Base-by-base conservation (phyloP, 495 filamentous ascomycete genomes). In the Podospora conica region DNA sequence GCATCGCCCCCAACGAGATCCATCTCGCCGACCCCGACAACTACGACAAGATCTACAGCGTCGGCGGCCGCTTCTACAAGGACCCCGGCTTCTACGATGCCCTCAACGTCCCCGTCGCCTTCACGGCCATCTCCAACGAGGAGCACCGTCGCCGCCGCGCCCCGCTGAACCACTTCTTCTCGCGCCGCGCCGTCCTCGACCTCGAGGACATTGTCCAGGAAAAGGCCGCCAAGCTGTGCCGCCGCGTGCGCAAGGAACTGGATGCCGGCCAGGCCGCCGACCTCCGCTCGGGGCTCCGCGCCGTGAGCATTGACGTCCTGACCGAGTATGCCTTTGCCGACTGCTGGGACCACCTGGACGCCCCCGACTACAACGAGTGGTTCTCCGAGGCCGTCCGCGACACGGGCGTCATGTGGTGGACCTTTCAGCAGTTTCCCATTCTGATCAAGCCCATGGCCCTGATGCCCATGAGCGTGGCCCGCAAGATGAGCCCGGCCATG, bases 241-340 rank as follows among this genome's bases (percentile, higher is more conserved):
- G 40, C 0, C 55, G 55, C 4, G 53, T 74, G 4, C 61, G 53
- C 29, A 10, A 55, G 11, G 57, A 23, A 20, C 15, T 61, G 27
- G 53, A 25, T 3, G 31, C 24, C 27, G 66, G 48, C 66, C 9
- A 11, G 73, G 12, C 54, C 48, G 23, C 55, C 75, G 25, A 70
- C 67, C 53, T 57, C 60, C 25, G 77, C 68, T 15, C 53, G 73
- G 77, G 67, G 64, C 71, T 25, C 74, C 75, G 25, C 48, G 61
- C 66, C n/a, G 53, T 82, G 7, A 75, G 80, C n/a, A 70, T 72
- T 21, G 81, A 83, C 61, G 70, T 82, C 55, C 76, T 82, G 31
- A 79, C 75, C 23, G 75, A 80, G 62, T 83, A 81, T 65, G 71
- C 76, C 1, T 81, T 83, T 60, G 76, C 70, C 23, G 65, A 71